Evolutionary conservation across 1,284 basidiomycete genomes (phyloP), one percentile per base, ranked within the genome.

Genomic region (Melampsora americana): DNA sequence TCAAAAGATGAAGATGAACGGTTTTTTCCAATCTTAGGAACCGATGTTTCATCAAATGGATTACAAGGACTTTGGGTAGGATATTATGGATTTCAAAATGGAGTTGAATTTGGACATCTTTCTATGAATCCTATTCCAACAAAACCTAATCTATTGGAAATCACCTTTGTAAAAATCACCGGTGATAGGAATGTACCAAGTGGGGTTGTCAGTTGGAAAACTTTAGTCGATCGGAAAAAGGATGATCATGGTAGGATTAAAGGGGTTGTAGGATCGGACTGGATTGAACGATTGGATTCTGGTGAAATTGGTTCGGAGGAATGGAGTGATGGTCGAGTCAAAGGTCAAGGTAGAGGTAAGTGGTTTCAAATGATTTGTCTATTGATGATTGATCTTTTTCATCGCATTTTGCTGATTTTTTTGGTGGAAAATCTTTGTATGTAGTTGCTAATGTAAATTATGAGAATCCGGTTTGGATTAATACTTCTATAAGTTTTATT

Each of bases 91-190:
- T 44, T 39, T 18, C 67, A 69, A 60, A 5, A 42, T 42, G 67
- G 67, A 12, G 44, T 42, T 32, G 67, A 69, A 26, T 69, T 69
- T 14, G 67, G 67, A 2, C 20, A 60, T 1, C 56, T 69, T 59
- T 42, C 60, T 18, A 12, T 69, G 5, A 26, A 59, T 42, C 20
- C n/a, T 23, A 32, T 53, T n/a, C n/a, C 16, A 20, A 20, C 9
- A 23, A 6, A 42, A 12, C n/a, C 42, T 65, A 20, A 11, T 65
- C 30, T 65, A 23, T 26, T n/a, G 26, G 5, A 20, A 66, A 69
- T 69, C 67, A 44, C 67, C 2, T 69, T 69, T 20, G 53, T 69
- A 23, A 69, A 69, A 53, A 50, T 69, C 35, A 69, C 67, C 26
- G 67, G 67, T 26, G 67, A 69, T 53, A 50, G 53, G 16, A 69